Base-by-base conservation (phyloP, 2,329 filamentous ascomycete species). In the Juglanconis juglandina region DNA sequence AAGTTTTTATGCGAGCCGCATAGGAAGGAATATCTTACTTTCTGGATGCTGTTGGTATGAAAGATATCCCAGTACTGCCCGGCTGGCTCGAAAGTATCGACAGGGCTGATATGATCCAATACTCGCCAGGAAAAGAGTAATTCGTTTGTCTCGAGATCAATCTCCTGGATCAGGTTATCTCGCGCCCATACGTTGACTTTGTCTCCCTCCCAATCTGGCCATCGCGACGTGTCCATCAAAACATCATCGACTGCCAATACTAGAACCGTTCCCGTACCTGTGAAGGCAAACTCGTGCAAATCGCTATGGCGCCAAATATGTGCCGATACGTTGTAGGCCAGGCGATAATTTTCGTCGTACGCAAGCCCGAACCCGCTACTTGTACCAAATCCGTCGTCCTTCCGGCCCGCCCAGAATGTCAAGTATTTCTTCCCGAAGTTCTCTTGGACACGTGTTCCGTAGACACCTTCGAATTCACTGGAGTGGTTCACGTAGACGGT, bases 281-380 rank as follows among this genome's bases (percentile, higher is more conserved):
- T 79, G n/a, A 79, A 66, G n/a, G 70, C 67, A 60, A 79, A 73
- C 57, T 79, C 76, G 63, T 79, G 78, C 56, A 77, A 70, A 59
- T 80, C 57, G n/a, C 48, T 73, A 7, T 53, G 42, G 35, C 37
- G 44, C 13, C 14, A 13, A 11, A 49, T n/a, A 17, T 56, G 44
- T n/a, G 54, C 46, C 17, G 44, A 42, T 17, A 44, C 48, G 24
- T 34, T 35, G 42, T 59, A 44, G 61, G 75, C 75, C 63, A 68
- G 73, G 35, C 70, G 73, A 61, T 79, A 76, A 49, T 73, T 52
- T 39, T 48, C 39, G 35, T 59, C 57, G 39, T 53, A 59, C 10
- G 50, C 57, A 4, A 53, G 57, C 6, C 50, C 57, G 33, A 17
- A 59, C 2, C 57, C 57, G 10, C 41, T 44, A 17, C 41, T 44